These are phyloP conservation scores for Ustilago loliicola DNA, from an alignment of 1,284 basidiomycete species.

Conservation along the genomic window DNA sequence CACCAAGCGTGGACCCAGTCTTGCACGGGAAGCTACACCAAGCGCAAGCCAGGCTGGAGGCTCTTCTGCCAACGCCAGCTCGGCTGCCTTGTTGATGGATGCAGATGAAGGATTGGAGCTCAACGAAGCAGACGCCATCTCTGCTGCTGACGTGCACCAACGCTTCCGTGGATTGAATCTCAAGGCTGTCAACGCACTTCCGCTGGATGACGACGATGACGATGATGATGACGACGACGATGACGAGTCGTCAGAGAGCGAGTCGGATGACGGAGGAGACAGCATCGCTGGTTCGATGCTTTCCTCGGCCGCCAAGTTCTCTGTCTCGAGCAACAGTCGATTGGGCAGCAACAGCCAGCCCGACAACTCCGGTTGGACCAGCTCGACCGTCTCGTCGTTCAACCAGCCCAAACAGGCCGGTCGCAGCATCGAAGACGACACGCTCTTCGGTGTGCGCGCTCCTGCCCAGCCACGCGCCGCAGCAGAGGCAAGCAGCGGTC, in stretches of 20 bases:
- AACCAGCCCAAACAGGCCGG: constrained; percentile 47
- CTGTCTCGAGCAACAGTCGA: constrained; percentile 50
- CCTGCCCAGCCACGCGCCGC: constrained; percentile 28
- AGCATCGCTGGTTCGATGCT: constrained; percentile 39
- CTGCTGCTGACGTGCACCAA: constrained; percentile 25
- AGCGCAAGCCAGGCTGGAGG: constrained; percentile 27
- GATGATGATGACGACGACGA: constrained; percentile 56
- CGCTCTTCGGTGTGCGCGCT: constrained; percentile 62
- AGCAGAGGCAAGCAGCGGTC: constrained; percentile 12
- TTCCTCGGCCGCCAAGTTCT: constrained; percentile 46
- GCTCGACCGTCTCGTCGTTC: constrained; percentile 54
- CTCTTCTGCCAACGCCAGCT: constrained; percentile 36
- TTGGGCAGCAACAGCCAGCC: constrained; percentile 33
- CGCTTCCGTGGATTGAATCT: constrained; percentile 30
- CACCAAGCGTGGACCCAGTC: constrained; percentile 48
- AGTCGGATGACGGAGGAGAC: constrained; percentile 43
- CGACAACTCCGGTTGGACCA: constrained; percentile 52
- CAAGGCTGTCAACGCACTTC: constrained; percentile 19
- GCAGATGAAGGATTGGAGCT: constrained; percentile 53
- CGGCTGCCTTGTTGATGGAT: constrained; percentile 60
- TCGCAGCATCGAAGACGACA: constrained; percentile 65
- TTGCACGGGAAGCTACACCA: constrained; percentile 27
- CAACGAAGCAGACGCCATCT: constrained; percentile 21
- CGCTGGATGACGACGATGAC: constrained; percentile 32
- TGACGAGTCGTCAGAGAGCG: constrained; percentile 46